These are phyloP conservation scores for Podospora fimiseda DNA, from an alignment of 495 filamentous ascomycete genomes.

Conservation along the genomic window DNA sequence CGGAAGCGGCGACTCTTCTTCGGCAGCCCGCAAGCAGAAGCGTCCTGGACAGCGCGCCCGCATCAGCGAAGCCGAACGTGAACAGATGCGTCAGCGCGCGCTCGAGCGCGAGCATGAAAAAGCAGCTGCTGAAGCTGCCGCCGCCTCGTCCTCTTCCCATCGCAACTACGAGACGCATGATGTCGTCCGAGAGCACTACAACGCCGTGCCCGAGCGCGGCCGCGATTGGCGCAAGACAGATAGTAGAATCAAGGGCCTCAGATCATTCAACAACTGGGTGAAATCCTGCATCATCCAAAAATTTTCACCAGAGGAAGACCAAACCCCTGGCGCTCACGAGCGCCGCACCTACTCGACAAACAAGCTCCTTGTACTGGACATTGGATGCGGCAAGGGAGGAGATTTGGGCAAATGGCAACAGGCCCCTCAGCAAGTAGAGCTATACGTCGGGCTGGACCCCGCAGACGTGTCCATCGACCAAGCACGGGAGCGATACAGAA, in stretches of 20 bases:
- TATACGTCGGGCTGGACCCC: constrained; percentile 90
- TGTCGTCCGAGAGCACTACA: constrained; percentile 88
- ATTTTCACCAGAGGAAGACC: constrained; percentile 77
- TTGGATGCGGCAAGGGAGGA: constrained; percentile 95
- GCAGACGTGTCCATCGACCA: constrained; percentile 88
- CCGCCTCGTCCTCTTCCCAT: constrained; percentile 25
- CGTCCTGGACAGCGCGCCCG: constrained; percentile 78
- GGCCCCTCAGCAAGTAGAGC: constrained; percentile 72
- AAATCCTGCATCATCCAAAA: constrained; percentile 96
- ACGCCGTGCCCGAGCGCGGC: constrained; percentile 86
- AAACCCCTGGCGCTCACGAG: constrained; percentile 48
- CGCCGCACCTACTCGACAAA: constrained; percentile 44
- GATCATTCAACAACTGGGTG: constrained; percentile 97
- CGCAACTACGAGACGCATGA: constrained; percentile 62
- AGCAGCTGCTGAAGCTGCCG: constrained; percentile 41
- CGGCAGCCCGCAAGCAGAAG: constrained; percentile 50
- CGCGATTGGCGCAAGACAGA: constrained; percentile 92
- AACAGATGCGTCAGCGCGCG: constrained; percentile 60
- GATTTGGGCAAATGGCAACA: constrained; percentile 94
- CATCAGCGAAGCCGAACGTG: constrained; percentile 62
- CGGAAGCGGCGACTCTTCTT: constrained; percentile 32
- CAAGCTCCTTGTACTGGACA: constrained; percentile 73
- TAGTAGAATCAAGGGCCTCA: constrained; percentile 85
- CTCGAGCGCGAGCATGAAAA: constrained; percentile 57
- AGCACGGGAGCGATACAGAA: constrained; percentile 71